A percentile compares a stretch with the other conserved stretches of the same genome.
Conservation (phyloP, 2,329 filamentous ascomycete genomes). For the Fusarium xyrophilum region DNA sequence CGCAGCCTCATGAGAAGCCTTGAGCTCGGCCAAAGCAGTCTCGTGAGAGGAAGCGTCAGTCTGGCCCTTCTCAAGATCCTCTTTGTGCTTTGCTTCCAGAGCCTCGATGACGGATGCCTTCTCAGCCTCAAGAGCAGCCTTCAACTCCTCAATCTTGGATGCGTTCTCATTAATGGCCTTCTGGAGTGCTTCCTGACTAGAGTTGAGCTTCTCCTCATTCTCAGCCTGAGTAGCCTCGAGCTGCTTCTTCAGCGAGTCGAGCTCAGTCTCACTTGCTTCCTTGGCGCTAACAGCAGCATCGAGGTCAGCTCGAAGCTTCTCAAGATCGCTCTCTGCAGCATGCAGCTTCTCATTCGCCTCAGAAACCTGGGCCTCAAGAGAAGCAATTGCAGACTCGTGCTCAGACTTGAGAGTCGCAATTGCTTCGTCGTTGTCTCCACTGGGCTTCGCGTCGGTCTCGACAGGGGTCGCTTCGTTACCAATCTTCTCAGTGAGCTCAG, state of each 20-base stretch:
- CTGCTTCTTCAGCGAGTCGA: conserved; percentile 57
- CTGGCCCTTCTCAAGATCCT: conserved; percentile 57
- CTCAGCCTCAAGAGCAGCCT: conserved; percentile 57
- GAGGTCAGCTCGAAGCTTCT: conserved; percentile 57
- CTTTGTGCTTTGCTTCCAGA: conserved; percentile 61
- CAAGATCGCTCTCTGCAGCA: conserved; percentile 58
- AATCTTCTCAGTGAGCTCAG: conserved; percentile 61
- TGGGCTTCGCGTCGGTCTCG: conserved; percentile 51
- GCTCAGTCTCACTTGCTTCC: conserved; percentile 56
- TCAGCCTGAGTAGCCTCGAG: conserved; percentile 53
- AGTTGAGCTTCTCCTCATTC: conserved; percentile 46
- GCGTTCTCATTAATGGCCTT: conserved; percentile 56
- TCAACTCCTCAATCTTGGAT: conserved; percentile 58
- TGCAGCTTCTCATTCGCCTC: conserved; percentile 60
- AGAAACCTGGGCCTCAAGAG: conserved; percentile 55
- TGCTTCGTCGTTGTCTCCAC: conserved; percentile 52
- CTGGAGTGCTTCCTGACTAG: conserved; percentile 45
- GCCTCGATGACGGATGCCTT: conserved; percentile 57
- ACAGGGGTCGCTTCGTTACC: conserved; percentile 50
- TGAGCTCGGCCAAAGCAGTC: conserved; percentile 58
- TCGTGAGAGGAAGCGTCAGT: conserved; percentile 56
- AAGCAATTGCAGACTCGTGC: conserved; percentile 57
- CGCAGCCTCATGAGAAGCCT: conserved; percentile 56
- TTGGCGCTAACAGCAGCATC: conserved; percentile 57
- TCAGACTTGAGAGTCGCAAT: conserved; percentile 58